A percentile compares a stretch with the other conserved stretches of the same genome.
Evolutionary conservation across 768 basidiomycete genomes (phyloP).

Genomic region (Agaricus blazei): DNA sequence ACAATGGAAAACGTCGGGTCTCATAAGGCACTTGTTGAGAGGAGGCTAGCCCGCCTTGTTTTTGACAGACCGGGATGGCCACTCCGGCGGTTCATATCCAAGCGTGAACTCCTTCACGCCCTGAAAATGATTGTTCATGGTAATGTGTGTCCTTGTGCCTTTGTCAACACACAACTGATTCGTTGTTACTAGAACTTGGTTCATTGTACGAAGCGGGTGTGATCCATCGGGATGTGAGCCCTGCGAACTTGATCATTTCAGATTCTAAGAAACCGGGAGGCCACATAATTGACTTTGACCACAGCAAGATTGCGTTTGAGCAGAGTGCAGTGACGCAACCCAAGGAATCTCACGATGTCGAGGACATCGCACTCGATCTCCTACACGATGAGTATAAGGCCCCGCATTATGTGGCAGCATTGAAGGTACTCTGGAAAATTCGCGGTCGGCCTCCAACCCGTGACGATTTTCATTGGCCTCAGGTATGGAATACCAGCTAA

Average conservation of each 20-base stretch:
- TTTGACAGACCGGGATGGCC: not conserved
- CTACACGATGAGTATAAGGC: no score
- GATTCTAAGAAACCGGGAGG: not conserved
- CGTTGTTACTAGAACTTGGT: not conserved
- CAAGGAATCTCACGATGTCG: no score
- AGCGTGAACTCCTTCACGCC: not conserved
- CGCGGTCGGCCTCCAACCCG: no score
- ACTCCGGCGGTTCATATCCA: not conserved
- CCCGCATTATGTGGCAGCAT: no score
- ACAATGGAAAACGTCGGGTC: not conserved
- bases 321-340: no score
- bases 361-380: no score
- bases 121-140: not conserved
- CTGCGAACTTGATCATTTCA: not conserved
- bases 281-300: constrained; percentile 1
- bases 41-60: not conserved
- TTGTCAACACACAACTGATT: not conserved
- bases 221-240: not conserved
- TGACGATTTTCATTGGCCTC: no score
- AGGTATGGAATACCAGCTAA: no score
- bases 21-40: not conserved
- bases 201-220: not conserved
- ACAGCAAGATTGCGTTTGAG: not conserved
- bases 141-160: not conserved
- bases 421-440: no score